phyloP scores from a whole-genome alignment of 306 rosid genomes.

The Rosa multiflora region DNA sequence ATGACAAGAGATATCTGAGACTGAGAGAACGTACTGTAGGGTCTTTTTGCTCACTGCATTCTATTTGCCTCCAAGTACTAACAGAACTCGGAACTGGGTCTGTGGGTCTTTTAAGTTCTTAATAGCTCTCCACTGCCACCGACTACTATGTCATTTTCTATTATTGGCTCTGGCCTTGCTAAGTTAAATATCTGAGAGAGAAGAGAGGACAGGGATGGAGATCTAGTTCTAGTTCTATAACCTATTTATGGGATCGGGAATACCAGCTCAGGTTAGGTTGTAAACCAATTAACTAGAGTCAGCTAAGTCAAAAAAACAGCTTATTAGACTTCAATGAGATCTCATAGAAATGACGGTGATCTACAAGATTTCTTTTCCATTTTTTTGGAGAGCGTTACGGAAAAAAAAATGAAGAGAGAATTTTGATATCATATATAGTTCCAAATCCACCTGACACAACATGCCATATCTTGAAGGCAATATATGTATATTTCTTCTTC shows the following conservation, averaged over 20 bases:
- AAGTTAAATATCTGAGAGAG: background rate
- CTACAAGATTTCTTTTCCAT: background rate
- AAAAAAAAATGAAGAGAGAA: background rate
- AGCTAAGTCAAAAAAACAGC: background rate
- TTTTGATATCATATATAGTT: background rate
- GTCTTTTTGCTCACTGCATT: constrained; percentile 7
- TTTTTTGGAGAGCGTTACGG: background rate
- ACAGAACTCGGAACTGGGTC: background rate
- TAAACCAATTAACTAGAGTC: background rate
- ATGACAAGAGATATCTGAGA: background rate
- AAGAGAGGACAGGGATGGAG: background rate
- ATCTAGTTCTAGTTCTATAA: background rate
- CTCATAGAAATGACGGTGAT: background rate
- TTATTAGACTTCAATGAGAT: background rate
- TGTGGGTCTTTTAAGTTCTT: background rate
- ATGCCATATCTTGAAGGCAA: no score
- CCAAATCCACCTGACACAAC: no score
- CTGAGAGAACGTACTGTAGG: background rate
- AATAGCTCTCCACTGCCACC: background rate
- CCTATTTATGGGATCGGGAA: background rate
- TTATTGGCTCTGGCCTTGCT: background rate
- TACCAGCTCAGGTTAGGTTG: constrained; percentile 12
- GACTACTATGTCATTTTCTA: background rate
- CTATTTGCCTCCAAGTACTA: background rate
- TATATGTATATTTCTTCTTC: no score